Evolutionary conservation across 306 rosid genomes (phyloP).

Genomic region (Dalbergia cochinchinensis): DNA sequence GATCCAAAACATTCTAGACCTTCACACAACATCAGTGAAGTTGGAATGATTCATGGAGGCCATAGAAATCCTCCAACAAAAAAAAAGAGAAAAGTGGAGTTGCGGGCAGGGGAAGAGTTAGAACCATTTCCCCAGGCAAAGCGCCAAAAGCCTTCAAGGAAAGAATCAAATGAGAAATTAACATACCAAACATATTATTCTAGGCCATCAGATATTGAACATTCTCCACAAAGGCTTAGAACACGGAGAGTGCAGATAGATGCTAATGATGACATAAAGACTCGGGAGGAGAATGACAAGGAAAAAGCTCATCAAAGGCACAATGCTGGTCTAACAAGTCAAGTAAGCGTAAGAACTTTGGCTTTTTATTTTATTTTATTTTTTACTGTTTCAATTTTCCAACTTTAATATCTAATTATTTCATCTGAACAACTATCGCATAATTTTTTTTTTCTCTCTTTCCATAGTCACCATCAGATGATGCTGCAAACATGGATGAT

Average conservation of each 20-base stretch:
- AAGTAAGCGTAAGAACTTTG: conserved; percentile 37
- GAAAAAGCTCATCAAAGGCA: neutral
- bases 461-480: conserved; percentile 51
- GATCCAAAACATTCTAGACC: neutral
- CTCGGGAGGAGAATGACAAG: neutral
- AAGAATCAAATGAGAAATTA: neutral
- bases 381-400: neutral
- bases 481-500: conserved; percentile 47
- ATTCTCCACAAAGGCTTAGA: conserved; percentile 40
- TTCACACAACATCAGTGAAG: conserved; percentile 28
- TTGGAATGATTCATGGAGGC: conserved; percentile 39
- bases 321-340: conserved; percentile 43
- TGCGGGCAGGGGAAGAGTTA: conserved; percentile 31
- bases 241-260: conserved; percentile 40
- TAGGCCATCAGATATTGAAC: conserved; percentile 9
- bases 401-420: neutral
- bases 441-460: neutral
- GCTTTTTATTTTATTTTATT: neutral
- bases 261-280: conserved; percentile 6
- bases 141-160: conserved; percentile 25
- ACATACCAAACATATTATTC: too few species aligned
- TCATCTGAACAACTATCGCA: conserved; percentile 18
- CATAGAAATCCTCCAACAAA: conserved; percentile 47
- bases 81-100: conserved; percentile 38
- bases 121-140: conserved; percentile 42